Conservation (phyloP, 176 grass and related monocot genomes). For the Triticum turgidum region DNA sequence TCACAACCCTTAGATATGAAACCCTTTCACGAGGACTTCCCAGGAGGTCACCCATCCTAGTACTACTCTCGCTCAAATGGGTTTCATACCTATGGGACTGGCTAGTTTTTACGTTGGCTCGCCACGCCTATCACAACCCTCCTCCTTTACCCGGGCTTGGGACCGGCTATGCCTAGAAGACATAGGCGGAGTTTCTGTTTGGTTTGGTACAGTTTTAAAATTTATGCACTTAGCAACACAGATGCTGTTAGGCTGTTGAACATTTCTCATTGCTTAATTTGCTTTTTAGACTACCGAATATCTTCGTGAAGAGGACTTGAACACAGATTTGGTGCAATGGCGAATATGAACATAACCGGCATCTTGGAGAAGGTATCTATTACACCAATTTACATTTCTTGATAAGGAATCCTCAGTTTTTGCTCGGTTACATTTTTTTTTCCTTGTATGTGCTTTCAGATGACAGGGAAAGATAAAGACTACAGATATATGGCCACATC, state of each 20-base stretch:
- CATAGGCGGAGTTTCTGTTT: not conserved
- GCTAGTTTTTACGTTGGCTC: too few species aligned
- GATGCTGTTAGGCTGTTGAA: not conserved
- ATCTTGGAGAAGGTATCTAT: conserved; percentile 11
- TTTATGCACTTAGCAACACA: not conserved
- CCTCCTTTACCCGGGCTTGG: too few species aligned
- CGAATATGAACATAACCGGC: conserved; percentile 13
- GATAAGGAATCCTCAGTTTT: not conserved
- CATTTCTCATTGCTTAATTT: not conserved
- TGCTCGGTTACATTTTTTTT: not conserved
- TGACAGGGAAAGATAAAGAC: conserved; percentile 25
- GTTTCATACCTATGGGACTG: too few species aligned
- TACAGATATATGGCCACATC: conserved; percentile 22
- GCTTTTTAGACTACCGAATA: not conserved
- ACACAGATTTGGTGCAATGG: not conserved
- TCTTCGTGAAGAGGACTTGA: conserved; percentile 8
- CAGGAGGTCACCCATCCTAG: too few species aligned
- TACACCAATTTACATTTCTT: not conserved
- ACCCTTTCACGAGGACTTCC: too few species aligned
- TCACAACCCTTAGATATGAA: too few species aligned
- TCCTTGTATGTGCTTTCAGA: conserved; percentile 13
- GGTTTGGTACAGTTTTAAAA: not conserved
- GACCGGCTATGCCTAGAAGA: too few species aligned
- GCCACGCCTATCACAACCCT: too few species aligned
- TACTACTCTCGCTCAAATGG: too few species aligned